Percentiles rank a stretch among this genome's conserved stretches.
Evolutionary conservation across 2,329 filamentous ascomycete genomes (phyloP).

Genomic region (Colletotrichum trifolii): DNA sequence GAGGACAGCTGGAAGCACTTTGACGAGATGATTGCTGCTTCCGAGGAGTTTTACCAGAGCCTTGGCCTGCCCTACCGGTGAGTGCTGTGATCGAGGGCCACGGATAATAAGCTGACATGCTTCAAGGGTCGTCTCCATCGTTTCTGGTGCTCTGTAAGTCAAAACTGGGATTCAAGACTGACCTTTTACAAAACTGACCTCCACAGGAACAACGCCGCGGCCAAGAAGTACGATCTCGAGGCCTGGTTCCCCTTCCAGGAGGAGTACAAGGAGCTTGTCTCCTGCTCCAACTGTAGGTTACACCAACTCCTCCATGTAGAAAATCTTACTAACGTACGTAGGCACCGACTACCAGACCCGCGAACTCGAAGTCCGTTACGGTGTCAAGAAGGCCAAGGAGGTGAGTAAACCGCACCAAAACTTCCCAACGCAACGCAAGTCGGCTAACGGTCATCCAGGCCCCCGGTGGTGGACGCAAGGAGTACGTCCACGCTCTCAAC

Average conservation of each 20-base stretch:
- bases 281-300: conserved; percentile 85
- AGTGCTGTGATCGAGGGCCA: background rate
- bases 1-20: conserved; percentile 95
- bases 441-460: conserved; percentile 23
- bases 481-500: conserved; percentile 94
- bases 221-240: conserved; percentile 96
- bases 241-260: conserved; percentile 97
- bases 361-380: conserved; percentile 91
- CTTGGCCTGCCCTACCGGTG: conserved; percentile 85
- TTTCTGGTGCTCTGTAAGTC: conserved; percentile 81
- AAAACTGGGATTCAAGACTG: background rate
- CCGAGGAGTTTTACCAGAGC: conserved; percentile 95
- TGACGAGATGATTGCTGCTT: conserved; percentile 89
- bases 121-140: conserved; percentile 80
- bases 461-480: conserved; percentile 67
- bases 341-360: conserved; percentile 76
- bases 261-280: conserved; percentile 98
- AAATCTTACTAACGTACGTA: background rate
- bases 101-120: background rate
- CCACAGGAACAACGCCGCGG: conserved; percentile 65
- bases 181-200: background rate
- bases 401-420: conserved; percentile 1
- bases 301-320: conserved; percentile 71
- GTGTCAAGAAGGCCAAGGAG: conserved; percentile 71
- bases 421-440: background rate